These are phyloP conservation scores for Lolium rigidum DNA, from an alignment of 176 grass and related monocot species.

Conservation along the genomic window DNA sequence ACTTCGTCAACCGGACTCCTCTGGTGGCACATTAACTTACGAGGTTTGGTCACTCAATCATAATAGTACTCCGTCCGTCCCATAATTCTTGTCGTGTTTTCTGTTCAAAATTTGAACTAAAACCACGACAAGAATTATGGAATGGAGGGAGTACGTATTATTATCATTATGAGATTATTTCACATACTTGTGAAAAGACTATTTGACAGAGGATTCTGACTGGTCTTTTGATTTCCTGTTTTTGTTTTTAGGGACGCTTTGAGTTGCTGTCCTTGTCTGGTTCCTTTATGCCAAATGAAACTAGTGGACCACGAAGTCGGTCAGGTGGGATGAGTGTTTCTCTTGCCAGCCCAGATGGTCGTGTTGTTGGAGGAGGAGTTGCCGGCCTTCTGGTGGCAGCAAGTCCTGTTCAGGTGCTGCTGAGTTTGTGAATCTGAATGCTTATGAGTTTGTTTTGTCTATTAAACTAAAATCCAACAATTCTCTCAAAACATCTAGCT, in stretches of 20 bases:
- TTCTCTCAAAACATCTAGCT: neutral
- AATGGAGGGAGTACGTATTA: too few species aligned
- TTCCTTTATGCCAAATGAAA: constrained; percentile 95
- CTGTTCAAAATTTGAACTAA: too few species aligned
- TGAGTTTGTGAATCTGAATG: neutral
- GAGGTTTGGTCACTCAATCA: constrained; percentile 59
- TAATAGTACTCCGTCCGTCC: too few species aligned
- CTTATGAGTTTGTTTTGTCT: neutral
- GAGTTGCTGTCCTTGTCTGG: constrained; percentile 90
- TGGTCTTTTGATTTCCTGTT: neutral
- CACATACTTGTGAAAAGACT: neutral
- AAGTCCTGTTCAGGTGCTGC: constrained; percentile 78
- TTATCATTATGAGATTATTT: neutral
- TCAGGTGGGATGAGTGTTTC: constrained; percentile 97
- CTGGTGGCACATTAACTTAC: constrained; percentile 93
- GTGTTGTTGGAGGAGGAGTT: constrained; percentile 86
- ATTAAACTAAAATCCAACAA: neutral
- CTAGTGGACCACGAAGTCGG: constrained; percentile 65
- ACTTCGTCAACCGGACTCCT: constrained; percentile 89
- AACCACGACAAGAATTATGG: too few species aligned
- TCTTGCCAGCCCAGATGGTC: constrained; percentile 80
- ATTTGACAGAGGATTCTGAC: neutral
- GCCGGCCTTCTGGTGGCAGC: constrained; percentile 87
- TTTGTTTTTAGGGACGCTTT: constrained; percentile 72
- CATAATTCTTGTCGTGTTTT: too few species aligned